Evolutionary conservation across 345 rosid genomes (phyloP), one percentile per base, ranked within the genome.

Genomic region (Draba incana): DNA sequence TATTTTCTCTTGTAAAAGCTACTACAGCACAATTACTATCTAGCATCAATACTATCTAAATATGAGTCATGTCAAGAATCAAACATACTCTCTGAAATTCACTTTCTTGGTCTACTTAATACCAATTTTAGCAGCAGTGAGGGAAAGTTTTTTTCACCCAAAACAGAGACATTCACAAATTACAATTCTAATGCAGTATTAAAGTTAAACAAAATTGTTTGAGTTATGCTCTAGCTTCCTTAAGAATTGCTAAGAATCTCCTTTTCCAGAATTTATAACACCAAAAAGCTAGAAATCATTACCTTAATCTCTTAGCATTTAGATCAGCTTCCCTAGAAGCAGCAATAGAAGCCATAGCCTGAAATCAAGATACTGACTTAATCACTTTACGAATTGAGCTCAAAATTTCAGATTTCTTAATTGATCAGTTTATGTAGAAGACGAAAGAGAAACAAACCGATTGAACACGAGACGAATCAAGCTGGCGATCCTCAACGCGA

Each of bases 321-420:
- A 86, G 77, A 71, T 91, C 97, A 0, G 90, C 97, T 64, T 85
- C 98, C 1, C 85, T 85, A 11, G 96, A 86, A 0, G 96, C 88
- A 51, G 90, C 88, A 70, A 94, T 92, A 3, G 98, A 94, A 33
- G 99, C 98, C 99, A 94, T 92, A 8, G 99, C 99, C 98, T 90
- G 81, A 23, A 50, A 20, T 68, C 64, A 74, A 38, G 6, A 16
- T 5, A 68, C 0, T 5, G 5, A 52, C 71, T 10, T 38, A 47
- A 12, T 41, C 46, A 37, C 31, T 47, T 64, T 9, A 62, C 56
- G 13, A 60, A 60, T 4, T 60, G 30, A 33, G 77, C 62, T 50
- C 65, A 51, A 59, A 30, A 3, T 7, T 41, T 3, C 8, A 23
- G 20, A 20, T 20, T 20, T 20, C 20, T 20, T 20, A 46, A 43